Conservation (phyloP, 2,329 filamentous ascomycete genomes). For the Fusarium oxysporum region DNA sequence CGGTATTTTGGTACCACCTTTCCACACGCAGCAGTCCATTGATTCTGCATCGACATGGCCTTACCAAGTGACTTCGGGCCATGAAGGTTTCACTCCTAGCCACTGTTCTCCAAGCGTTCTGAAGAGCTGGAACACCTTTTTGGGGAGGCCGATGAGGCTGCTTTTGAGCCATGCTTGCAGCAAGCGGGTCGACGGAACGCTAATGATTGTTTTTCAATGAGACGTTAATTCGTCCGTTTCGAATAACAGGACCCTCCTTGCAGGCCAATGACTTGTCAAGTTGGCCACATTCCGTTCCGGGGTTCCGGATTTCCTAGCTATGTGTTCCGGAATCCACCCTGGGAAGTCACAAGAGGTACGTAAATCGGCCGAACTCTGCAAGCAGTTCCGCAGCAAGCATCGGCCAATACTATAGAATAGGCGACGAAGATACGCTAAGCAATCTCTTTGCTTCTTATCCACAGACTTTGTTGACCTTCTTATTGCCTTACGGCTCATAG, state of each 20-base stretch:
- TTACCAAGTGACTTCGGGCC: slow-evolving; percentile 46
- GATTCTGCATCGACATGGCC: slow-evolving; percentile 8
- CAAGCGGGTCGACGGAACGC: slow-evolving; percentile 43
- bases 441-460: too few species aligned
- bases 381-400: too few species aligned
- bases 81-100: slow-evolving; percentile 14
- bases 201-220: slow-evolving; percentile 39
- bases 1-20: slow-evolving; percentile 28
- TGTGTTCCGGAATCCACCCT: too few species aligned
- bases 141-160: slow-evolving; percentile 35
- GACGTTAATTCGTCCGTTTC: slow-evolving; percentile 35
- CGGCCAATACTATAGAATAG: too few species aligned
- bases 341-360: too few species aligned
- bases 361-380: too few species aligned
- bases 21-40: neutral
- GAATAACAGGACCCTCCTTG: slow-evolving; percentile 30
- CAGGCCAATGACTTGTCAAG: too few species aligned
- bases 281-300: too few species aligned
- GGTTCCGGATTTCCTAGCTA: too few species aligned
- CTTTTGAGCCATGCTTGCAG: slow-evolving; percentile 43
- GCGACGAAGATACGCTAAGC: too few species aligned
- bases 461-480: too few species aligned
- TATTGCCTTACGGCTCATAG: too few species aligned
- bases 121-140: slow-evolving; percentile 24
- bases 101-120: slow-evolving; percentile 10